A percentile compares a stretch with the other conserved stretches of the same genome.
These are phyloP conservation scores for Penstemon davidsonii DNA, from an alignment of 257 asterid genomes.

Conservation along the genomic window DNA sequence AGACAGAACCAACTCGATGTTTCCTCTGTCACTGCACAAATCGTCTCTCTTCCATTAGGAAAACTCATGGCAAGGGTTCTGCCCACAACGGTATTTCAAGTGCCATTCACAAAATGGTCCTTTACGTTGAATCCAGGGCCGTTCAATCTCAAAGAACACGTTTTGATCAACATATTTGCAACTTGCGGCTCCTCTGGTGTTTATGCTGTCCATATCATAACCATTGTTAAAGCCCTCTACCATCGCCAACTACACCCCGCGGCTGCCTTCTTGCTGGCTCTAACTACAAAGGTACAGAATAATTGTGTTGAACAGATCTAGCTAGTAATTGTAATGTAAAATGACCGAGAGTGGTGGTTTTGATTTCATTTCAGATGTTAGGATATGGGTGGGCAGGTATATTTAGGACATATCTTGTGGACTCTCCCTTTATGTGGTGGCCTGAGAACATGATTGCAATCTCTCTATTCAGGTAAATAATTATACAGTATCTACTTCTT, in stretches of 20 bases:
- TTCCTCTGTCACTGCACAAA: constrained; percentile 46
- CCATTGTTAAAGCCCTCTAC: constrained; percentile 57
- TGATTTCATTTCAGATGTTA: constrained; percentile 44
- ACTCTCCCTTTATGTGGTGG: constrained; percentile 88
- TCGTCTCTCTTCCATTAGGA: constrained; percentile 57
- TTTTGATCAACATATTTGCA: constrained; percentile 65
- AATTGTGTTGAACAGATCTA: background rate
- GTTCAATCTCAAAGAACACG: constrained; percentile 67
- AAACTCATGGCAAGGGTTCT: constrained; percentile 51
- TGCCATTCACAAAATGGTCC: constrained; percentile 45
- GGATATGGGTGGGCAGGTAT: constrained; percentile 87
- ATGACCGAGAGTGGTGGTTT: background rate
- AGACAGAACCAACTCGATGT: constrained; percentile 44
- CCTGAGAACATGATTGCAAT: constrained; percentile 58
- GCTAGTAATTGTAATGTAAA: background rate
- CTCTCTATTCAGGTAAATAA: constrained; percentile 60
- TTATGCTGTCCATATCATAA: constrained; percentile 53
- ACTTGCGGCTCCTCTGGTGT: constrained; percentile 48
- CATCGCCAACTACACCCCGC: constrained; percentile 40
- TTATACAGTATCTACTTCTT: too few species aligned
- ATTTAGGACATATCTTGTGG: constrained; percentile 52
- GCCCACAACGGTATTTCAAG: constrained; percentile 34
- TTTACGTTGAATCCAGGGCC: constrained; percentile 68
- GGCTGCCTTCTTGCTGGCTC: constrained; percentile 52
- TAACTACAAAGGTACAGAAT: constrained; percentile 56